Base-by-base conservation (phyloP, 495 filamentous ascomycete species). In the Penicillium pancosmium region DNA sequence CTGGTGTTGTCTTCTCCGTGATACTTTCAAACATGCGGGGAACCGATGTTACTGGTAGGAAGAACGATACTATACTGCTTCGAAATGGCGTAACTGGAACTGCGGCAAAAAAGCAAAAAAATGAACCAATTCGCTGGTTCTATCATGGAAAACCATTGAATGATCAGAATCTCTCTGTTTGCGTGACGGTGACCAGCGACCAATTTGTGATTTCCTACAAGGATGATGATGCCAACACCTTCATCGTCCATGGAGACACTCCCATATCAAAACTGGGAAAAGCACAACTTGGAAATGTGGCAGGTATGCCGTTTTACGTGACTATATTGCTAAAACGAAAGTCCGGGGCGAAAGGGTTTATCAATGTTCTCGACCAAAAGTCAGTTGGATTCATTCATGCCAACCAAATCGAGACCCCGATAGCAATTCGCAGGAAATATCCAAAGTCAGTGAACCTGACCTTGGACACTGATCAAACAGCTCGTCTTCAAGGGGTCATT, bases 101-200 rank as follows among this genome's bases (percentile, higher is more conserved):
- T 16, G 56, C 56, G 12, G 56, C 50, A 16, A 52, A 59, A 21
- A 59, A 59, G 43, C 16, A 13, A 25, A 38, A n/a, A 18, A 34
- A 48, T 4, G 11, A 33, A 21, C 31, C 38, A 1, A 33, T 59
- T 1, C 7, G 4, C 21, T 59, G 56, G 56, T 59, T 59, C 41
- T 59, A 59, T 15, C 49, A 59, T 23, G 56, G 56, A 18, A 59
- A 59, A 19, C 56, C 56, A 33, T 40, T 59, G 21, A 59, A 59
- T 13, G 56, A 59, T 18, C 38, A 54, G 6, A 54, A 59, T 31
- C 50, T 53, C 10, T 53, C 50, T 0, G 48, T 54, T 18, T 47
- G 38, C 18, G 46, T 59, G 31, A 59, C 56, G 4, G 35, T 54
- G 16, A 60, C 44, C 3, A 55, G 41, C 15, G 51, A 60, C 52